Evolutionary conservation across 495 filamentous ascomycete species (phyloP).

Genomic region (Bryoglossum gracile): DNA sequence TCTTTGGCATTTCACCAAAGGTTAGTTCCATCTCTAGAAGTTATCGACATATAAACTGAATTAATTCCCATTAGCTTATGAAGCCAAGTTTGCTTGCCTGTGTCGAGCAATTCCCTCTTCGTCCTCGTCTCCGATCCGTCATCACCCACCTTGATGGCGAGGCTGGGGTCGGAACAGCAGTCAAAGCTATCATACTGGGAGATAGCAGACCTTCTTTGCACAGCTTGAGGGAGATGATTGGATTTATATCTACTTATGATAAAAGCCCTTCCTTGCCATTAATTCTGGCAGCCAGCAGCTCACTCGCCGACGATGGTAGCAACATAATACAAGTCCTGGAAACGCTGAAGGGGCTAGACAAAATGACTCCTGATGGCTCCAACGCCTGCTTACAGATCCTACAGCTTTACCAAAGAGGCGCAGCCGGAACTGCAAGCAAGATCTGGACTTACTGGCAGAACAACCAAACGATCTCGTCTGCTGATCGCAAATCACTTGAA

Average conservation of each 20-base stretch:
- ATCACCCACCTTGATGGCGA: neutral
- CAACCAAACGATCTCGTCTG: neutral
- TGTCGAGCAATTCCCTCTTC: neutral
- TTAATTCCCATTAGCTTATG: too few relatives aligned
- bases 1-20: neutral
- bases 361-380: neutral
- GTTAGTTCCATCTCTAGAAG: too few relatives aligned
- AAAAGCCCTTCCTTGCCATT: neutral
- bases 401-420: neutral
- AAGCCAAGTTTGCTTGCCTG: neutral
- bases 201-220: neutral
- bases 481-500: neutral
- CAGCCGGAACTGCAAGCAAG: neutral
- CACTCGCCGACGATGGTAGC: neutral
- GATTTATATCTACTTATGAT: neutral
- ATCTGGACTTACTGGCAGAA: slow-evolving; percentile 3
- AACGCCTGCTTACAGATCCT: slow-evolving; percentile 5
- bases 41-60: too few relatives aligned
- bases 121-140: neutral
- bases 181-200: neutral
- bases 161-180: too few relatives aligned
- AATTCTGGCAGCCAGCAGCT: neutral
- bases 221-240: neutral
- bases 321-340: neutral
- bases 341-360: neutral